phyloP scores from a whole-genome alignment of 2,329 filamentous ascomycete species.

The Coniochaeta ligniaria region DNA sequence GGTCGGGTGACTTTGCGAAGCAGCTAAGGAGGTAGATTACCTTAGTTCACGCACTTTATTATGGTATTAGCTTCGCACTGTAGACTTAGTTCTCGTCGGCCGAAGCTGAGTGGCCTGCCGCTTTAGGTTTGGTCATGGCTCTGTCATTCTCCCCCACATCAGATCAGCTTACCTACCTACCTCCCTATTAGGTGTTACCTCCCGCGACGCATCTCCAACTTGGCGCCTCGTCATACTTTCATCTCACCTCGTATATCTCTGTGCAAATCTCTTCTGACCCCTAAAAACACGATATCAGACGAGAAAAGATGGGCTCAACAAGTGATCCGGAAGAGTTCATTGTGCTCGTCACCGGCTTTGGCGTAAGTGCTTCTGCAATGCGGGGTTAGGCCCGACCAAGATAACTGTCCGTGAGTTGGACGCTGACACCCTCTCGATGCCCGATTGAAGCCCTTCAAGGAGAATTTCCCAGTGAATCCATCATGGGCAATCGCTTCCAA shows the following conservation, averaged over 20 bases:
- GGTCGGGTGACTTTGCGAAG: no score
- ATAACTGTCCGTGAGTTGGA: neutral
- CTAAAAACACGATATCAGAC: neutral
- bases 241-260: neutral
- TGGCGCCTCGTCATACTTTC: neutral
- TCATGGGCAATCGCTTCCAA: slow-evolving; percentile 69
- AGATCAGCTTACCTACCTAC: neutral
- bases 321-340: slow-evolving; percentile 40
- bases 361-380: slow-evolving; percentile 32
- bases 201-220: no score
- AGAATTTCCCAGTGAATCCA: slow-evolving; percentile 66
- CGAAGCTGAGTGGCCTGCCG: neutral
- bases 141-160: neutral
- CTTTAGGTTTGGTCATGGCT: neutral
- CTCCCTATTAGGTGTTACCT: no score
- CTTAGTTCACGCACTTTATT: no score
- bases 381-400: neutral
- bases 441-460: slow-evolving; percentile 58
- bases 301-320: neutral
- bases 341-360: slow-evolving; percentile 56
- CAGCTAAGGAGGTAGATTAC: no score
- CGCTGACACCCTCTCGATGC: neutral
- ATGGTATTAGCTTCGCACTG: neutral
- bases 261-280: neutral
- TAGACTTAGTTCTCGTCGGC: neutral